These are phyloP conservation scores for Ustilago lituana DNA, from an alignment of 1,284 basidiomycete species.

Conservation along the genomic window DNA sequence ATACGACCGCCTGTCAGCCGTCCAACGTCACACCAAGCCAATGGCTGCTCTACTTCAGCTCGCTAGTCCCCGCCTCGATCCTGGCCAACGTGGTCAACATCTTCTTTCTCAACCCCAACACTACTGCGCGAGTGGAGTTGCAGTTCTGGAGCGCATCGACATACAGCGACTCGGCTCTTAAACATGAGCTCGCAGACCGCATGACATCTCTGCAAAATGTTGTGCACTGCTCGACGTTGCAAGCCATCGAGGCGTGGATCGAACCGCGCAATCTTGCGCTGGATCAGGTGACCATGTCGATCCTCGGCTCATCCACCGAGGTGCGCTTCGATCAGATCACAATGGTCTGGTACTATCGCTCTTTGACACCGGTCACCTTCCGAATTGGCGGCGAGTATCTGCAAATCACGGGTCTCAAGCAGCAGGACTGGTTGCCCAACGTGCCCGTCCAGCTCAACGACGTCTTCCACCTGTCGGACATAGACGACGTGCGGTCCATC, in stretches of 20 bases:
- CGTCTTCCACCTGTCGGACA: slow-evolving; percentile 61
- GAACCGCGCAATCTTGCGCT: slow-evolving; percentile 57
- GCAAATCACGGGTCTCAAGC: slow-evolving; percentile 61
- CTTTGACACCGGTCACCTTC: slow-evolving; percentile 58
- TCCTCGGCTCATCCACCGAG: slow-evolving; percentile 45
- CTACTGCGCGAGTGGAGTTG: slow-evolving; percentile 41
- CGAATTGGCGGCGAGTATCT: slow-evolving; percentile 57
- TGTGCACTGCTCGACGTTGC: slow-evolving; percentile 37
- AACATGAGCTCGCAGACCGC: slow-evolving; percentile 32
- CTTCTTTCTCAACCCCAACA: slow-evolving; percentile 60
- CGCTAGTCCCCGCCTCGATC: slow-evolving; percentile 50
- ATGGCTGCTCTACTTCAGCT: slow-evolving; percentile 59
- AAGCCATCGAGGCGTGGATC: slow-evolving; percentile 54
- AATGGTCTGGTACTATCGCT: slow-evolving; percentile 63
- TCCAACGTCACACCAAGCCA: slow-evolving; percentile 52
- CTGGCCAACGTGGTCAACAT: slow-evolving; percentile 50
- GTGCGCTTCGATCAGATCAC: slow-evolving; percentile 55
- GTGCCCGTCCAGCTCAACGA: slow-evolving; percentile 50
- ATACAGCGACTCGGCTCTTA: slow-evolving; percentile 29
- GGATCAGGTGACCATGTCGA: slow-evolving; percentile 44
- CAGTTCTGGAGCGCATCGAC: slow-evolving; percentile 30
- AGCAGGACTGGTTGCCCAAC: slow-evolving; percentile 49
- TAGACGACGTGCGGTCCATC: slow-evolving; percentile 61
- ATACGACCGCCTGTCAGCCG: slow-evolving; percentile 49
- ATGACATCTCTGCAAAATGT: slow-evolving; percentile 40